Evolutionary conservation across 257 asterid species (phyloP).

Genomic region (Scutellaria barbata): DNA sequence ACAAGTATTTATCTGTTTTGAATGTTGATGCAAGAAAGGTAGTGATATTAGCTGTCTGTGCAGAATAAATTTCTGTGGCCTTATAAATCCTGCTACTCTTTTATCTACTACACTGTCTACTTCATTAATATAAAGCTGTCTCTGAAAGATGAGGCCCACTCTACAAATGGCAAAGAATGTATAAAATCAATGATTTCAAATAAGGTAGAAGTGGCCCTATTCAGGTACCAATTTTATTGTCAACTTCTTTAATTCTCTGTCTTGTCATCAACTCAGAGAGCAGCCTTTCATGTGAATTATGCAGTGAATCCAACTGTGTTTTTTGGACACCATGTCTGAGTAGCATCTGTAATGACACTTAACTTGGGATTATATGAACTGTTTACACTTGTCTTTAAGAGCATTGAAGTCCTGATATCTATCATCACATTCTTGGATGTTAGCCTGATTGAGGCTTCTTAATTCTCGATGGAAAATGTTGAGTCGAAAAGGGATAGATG

Average conservation of each 20-base stretch:
- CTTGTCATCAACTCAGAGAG: conserved; percentile 52
- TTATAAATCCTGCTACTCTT: conserved; percentile 39
- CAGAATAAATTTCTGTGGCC: conserved; percentile 46
- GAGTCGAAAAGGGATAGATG: conserved; percentile 35
- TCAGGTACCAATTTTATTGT: conserved; percentile 33
- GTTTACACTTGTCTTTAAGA: background rate
- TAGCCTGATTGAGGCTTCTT: conserved; percentile 27
- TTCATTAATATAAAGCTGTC: conserved; percentile 63
- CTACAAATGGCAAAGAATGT: conserved; percentile 51
- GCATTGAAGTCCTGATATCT: background rate
- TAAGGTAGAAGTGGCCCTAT: conserved; percentile 42
- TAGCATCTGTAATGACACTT: background rate
- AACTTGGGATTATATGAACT: background rate
- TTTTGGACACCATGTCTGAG: conserved; percentile 41
- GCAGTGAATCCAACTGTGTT: conserved; percentile 74
- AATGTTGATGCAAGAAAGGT: conserved; percentile 27
- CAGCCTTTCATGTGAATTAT: conserved; percentile 75
- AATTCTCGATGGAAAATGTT: conserved; percentile 24
- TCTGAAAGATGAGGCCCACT: conserved; percentile 61
- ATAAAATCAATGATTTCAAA: conserved; percentile 45
- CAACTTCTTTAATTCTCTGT: conserved; percentile 49
- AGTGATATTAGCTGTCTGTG: conserved; percentile 26
- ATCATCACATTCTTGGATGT: conserved; percentile 33
- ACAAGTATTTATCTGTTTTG: conserved; percentile 21
- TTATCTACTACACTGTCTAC: conserved; percentile 31